Base-by-base conservation (phyloP, 2,329 filamentous ascomycete genomes). In the Dactylellina sp. region DNA sequence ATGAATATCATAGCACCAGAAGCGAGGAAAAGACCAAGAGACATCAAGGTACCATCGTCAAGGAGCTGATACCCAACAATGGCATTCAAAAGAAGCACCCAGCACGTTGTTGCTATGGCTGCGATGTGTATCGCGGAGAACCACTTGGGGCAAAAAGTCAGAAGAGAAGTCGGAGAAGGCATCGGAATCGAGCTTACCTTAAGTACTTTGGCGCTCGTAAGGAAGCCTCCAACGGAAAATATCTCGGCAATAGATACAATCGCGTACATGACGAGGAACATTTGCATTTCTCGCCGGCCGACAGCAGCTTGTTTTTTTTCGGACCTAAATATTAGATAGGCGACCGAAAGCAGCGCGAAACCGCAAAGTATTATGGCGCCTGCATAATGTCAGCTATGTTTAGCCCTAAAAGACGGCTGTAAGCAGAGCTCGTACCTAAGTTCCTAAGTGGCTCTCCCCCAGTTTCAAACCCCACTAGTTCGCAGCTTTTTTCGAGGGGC, bases 241-340 rank as follows among this genome's bases (percentile, higher is more conserved):
- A 99, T 97, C 81, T 98, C 95, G 82, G 93, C 97, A 79, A 99
- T 91, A 78, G 91, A 89, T 75, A 98, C 89, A 70, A 98, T 82
- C 66, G 96, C 90, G 81, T 92, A 99, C 56, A 91, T 89, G 44
- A 91, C 75, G 56, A 99, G 87, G 83, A 99, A 98, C 35, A 97
- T 79, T 85, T 99, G 95, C 87, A 99, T 98, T 82, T 99, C 95
- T 81, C 95, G 91, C 84, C 95, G 86, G 72, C 95, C 95, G 52
- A 99, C 95, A 64, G 95, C 95, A 64, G 95, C 95, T 81, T 91
- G 89, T 83, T 99, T 98, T 80, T 87, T 88, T 79, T 98, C 91
- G 18, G 95, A 96, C 77, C 88, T 86, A 82, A 90, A 87, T 81
- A 98, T 79, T 68, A 99, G 84, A 77, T 90, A 89, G 9, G 83